Evolutionary conservation across 2,329 filamentous ascomycete genomes (phyloP).

Genomic region (Clarireedia sp.): DNA sequence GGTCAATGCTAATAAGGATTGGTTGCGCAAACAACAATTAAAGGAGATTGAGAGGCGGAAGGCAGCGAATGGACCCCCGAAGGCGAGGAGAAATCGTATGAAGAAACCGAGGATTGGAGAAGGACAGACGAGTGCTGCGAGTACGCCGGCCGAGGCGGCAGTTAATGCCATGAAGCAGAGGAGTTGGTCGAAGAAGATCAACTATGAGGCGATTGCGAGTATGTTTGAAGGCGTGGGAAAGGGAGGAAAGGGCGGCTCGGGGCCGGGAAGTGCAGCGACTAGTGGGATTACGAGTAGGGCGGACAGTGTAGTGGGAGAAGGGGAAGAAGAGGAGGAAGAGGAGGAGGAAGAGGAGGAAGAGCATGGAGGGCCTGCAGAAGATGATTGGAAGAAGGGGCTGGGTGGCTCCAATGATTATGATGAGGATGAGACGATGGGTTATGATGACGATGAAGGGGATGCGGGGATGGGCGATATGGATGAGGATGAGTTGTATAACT

Average conservation of each 20-base stretch:
- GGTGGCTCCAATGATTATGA: background rate
- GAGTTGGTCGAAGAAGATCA: slow-evolving; percentile 66
- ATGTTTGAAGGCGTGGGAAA: slow-evolving; percentile 29
- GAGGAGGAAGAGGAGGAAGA: background rate
- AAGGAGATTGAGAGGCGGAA: slow-evolving; percentile 70
- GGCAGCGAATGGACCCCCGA: slow-evolving; percentile 45
- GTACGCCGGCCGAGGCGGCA: slow-evolving; percentile 61
- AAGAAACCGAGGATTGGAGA: slow-evolving; percentile 54
- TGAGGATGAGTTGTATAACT: slow-evolving; percentile 2
- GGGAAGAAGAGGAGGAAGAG: background rate
- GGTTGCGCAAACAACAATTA: slow-evolving; percentile 77
- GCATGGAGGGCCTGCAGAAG: background rate
- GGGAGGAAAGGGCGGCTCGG: slow-evolving; percentile 23
- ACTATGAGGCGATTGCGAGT: slow-evolving; percentile 54
- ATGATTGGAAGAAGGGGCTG: slow-evolving; percentile 4
- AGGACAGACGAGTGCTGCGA: slow-evolving; percentile 57
- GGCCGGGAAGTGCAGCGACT: slow-evolving; percentile 42
- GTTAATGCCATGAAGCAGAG: slow-evolving; percentile 59
- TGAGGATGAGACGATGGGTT: slow-evolving; percentile 1
- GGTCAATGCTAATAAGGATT: slow-evolving; percentile 92
- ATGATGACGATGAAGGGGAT: background rate
- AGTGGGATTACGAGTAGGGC: slow-evolving; percentile 34
- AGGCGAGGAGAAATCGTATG: slow-evolving; percentile 47
- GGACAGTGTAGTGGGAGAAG: background rate
- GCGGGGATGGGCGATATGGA: slow-evolving; percentile 6